Conservation (phyloP, 108 stramenopile genomes). For the Cyclotella sp. region DNA sequence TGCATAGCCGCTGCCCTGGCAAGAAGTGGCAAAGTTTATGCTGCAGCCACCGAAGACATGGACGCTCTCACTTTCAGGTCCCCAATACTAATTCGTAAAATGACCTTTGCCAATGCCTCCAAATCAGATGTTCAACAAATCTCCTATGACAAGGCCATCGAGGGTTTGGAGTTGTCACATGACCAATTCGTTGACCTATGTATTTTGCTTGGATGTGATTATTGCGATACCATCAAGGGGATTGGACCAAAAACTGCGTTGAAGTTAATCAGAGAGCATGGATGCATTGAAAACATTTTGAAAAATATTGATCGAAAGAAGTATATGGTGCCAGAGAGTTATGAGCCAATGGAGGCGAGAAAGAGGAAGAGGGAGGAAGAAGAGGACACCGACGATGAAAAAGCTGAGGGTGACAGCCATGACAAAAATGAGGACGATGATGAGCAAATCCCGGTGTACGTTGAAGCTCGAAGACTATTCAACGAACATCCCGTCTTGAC, state of each 20-base stretch:
- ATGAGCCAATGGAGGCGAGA: constrained; percentile 68
- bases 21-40: constrained; percentile 89
- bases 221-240: constrained; percentile 94
- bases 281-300: constrained; percentile 89
- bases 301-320: constrained; percentile 77
- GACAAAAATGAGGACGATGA: constrained; percentile 53
- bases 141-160: constrained; percentile 87
- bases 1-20: constrained; percentile 85
- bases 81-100: constrained; percentile 90
- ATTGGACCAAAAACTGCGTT: constrained; percentile 98
- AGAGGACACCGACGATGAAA: constrained; percentile 52
- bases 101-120: constrained; percentile 86
- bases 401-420: constrained; percentile 32
- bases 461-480: constrained; percentile 88
- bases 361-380: constrained; percentile 55
- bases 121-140: constrained; percentile 85
- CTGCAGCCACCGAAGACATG: constrained; percentile 99
- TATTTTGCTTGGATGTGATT: constrained; percentile 98
- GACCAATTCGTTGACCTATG: constrained; percentile 99
- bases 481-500: constrained; percentile 81
- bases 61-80: constrained; percentile 97
- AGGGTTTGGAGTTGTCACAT: constrained; percentile 90
- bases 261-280: constrained; percentile 89
- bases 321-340: constrained; percentile 82
- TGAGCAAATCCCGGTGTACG: constrained; percentile 74